These are phyloP conservation scores for Ceratonia siliqua DNA, from an alignment of 306 rosid genomes.

Conservation along the genomic window DNA sequence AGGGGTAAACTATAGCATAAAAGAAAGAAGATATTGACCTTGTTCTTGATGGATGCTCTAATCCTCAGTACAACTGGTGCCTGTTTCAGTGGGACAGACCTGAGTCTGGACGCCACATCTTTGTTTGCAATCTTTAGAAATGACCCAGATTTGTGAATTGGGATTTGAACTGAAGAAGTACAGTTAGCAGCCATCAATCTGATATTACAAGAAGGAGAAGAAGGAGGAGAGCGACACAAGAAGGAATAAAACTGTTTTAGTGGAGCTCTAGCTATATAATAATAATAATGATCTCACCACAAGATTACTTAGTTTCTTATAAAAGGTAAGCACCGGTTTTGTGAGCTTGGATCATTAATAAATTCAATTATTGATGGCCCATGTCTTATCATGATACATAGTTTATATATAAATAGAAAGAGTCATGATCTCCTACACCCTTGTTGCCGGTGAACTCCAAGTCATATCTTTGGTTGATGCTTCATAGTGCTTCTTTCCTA, in stretches of 20 bases:
- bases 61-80: constrained; percentile 42
- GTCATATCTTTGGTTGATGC: constrained; percentile 24
- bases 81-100: constrained; percentile 49
- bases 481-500: constrained; percentile 1
- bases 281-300: constrained; percentile 21
- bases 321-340: not conserved
- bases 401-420: not conserved
- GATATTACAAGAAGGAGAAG: constrained; percentile 28
- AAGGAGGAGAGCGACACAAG: constrained; percentile 1
- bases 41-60: constrained; percentile 68
- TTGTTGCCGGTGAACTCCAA: constrained; percentile 38
- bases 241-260: constrained; percentile 12
- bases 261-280: constrained; percentile 28
- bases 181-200: constrained; percentile 64
- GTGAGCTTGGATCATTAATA: constrained; percentile 11
- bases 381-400: constrained; percentile 44
- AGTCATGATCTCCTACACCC: constrained; percentile 35
- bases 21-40: constrained; percentile 46
- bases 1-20: not conserved
- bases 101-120: constrained; percentile 46
- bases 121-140: constrained; percentile 46
- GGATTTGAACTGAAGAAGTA: constrained; percentile 41
- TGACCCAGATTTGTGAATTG: constrained; percentile 55
- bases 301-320: not conserved
- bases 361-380: constrained; percentile 53